These are phyloP conservation scores for Penstemon eatonii DNA, from an alignment of 257 asterid species.

Conservation along the genomic window DNA sequence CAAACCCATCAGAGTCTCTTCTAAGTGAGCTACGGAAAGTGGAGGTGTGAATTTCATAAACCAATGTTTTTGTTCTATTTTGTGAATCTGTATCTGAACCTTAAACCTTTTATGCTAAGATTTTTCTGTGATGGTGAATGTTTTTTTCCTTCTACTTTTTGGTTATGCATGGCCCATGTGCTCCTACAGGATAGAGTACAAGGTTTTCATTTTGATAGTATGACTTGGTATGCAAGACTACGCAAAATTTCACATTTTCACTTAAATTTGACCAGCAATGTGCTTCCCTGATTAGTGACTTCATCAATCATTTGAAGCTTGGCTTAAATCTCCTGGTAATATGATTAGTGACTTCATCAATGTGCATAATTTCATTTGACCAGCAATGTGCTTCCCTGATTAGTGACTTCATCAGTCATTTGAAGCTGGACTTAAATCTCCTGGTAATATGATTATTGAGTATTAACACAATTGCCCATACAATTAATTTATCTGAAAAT, in stretches of 20 bases:
- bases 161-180: conserved; percentile 13
- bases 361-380: conserved; percentile 1
- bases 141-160: conserved; percentile 6
- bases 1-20: conserved; percentile 95
- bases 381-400: conserved; percentile 13
- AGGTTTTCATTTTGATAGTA: neutral
- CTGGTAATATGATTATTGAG: neutral
- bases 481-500: neutral
- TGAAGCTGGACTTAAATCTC: neutral
- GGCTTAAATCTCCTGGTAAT: neutral
- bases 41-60: conserved; percentile 56
- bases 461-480: conserved; percentile 7
- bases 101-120: neutral
- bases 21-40: conserved; percentile 94
- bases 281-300: conserved; percentile 14
- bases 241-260: neutral
- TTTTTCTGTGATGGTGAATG: conserved; percentile 17
- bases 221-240: conserved; percentile 2
- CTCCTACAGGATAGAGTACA: neutral
- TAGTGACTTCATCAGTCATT: neutral
- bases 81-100: conserved; percentile 16
- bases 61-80: conserved; percentile 7
- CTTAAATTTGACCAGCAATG: conserved; percentile 9
- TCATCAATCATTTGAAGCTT: neutral
- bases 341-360: neutral